Evolutionary conservation across 192 early-diverging fungal species (phyloP), one percentile per base, ranked within the genome.

Genomic region (Phycomyces blakesleeanus): DNA sequence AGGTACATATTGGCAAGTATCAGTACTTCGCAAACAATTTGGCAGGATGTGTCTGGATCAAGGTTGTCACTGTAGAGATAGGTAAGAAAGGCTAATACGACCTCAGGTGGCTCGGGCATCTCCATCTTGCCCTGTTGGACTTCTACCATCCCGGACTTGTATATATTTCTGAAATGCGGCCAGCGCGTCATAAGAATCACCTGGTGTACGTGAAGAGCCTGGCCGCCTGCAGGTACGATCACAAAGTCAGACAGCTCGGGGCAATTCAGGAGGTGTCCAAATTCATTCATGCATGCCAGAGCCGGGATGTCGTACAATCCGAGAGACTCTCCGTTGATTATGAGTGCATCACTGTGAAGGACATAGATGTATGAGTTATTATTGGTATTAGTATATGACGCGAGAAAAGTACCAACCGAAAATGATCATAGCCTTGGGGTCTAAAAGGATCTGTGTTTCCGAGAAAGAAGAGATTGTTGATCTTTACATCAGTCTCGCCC

Each of bases 1-100:
- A 84, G 72, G 61, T 87, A 87, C 61, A 83, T 79, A 49, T 87
- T 83, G 56, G 79, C 81, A 59, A 87, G 69, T 10, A 82, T 68
- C 54, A 87, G 72, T 44, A 87, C 71, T 42, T 85, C 78, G 16
- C 76, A 75, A 0, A 85, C 53, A 16, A 76, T 60, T 21, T 76
- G 61, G 29, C 71, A 75, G 11, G 68, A 51, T 34, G 76, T 66
- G 39, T 72, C 69, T 1, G 64, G 50, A 44, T 77, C 69, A 5
- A 87, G 42, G 11, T 61, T 57, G 51, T 87, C 85, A 38, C 75
- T 85, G 66, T 87, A 87, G 21, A 87, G 63, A 50, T 81, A 87
- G 18, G 59, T 70, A 5, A 87, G 62, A 51, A 87, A 87, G 0
- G 73, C 85, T 25, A 64, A 55, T 0, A 85, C 76, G 0, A 82